Conservation (phyloP, 768 basidiomycete species). For the Hebeloma cylindrosporum region DNA sequence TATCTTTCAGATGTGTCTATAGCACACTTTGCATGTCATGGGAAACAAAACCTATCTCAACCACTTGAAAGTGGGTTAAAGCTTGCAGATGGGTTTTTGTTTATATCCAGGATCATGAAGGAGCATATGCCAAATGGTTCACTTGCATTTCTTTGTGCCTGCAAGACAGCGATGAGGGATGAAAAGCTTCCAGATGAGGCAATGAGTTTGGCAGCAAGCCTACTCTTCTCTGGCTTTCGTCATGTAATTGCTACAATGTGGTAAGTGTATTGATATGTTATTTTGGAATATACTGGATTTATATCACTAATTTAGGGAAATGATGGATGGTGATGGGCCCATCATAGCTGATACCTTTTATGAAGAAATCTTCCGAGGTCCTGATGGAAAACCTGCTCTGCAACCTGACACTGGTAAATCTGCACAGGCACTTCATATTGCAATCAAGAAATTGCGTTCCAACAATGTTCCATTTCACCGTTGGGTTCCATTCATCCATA, state of each 20-base stretch:
- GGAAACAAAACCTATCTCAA: constrained; percentile 21
- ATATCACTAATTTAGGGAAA: constrained; percentile 8
- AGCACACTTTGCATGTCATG: constrained; percentile 36
- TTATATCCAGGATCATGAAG: constrained; percentile 24
- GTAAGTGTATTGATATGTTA: constrained; percentile 7
- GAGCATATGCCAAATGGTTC: constrained; percentile 10
- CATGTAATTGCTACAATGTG: constrained; percentile 25
- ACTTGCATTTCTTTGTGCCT: constrained; percentile 33
- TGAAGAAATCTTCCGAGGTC: constrained; percentile 8
- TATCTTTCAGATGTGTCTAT: constrained; percentile 7
- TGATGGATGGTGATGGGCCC: constrained; percentile 15
- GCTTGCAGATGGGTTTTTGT: constrained; percentile 17
- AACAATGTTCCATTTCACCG: neutral
- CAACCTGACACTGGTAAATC: neutral
- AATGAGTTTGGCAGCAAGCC: constrained; percentile 23
- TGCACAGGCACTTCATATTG: constrained; percentile 2
- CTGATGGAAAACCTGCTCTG: neutral
- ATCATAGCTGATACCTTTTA: constrained; percentile 16
- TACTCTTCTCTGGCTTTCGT: constrained; percentile 27
- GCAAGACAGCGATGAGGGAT: constrained; percentile 31
- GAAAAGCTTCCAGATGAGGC: constrained; percentile 23
- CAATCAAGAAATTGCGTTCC: neutral
- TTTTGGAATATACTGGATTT: neutral
- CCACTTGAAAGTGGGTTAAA: constrained; percentile 28
- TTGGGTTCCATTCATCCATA: constrained; percentile 11